Conservation (phyloP, 106 monocot genomes). For the Chionographis japonica region DNA sequence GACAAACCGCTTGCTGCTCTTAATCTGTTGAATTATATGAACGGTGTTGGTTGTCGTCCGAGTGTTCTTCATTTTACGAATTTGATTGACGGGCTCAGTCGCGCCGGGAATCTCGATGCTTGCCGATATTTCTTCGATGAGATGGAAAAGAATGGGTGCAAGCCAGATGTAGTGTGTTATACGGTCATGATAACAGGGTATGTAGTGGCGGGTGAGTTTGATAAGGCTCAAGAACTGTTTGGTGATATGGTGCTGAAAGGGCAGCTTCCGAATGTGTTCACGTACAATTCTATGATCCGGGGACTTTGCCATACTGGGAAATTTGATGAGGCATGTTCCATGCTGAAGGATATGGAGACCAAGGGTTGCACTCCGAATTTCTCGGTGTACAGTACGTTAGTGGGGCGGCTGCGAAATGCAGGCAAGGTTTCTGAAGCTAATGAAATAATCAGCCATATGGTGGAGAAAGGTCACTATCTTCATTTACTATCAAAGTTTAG, state of each 20-base stretch:
- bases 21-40: constrained; percentile 82
- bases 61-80: constrained; percentile 85
- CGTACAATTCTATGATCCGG: constrained; percentile 88
- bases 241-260: constrained; percentile 65
- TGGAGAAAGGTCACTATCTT: no score
- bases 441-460: no score
- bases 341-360: constrained; percentile 69
- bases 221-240: constrained; percentile 58
- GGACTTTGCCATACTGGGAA: constrained; percentile 64
- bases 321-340: constrained; percentile 66
- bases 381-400: no score
- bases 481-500: no score
- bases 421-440: no score
- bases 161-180: constrained; percentile 91
- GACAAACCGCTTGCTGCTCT: constrained; percentile 86
- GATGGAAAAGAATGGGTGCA: constrained; percentile 67
- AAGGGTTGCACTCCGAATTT: constrained; percentile 82
- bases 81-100: constrained; percentile 83
- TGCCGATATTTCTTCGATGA: constrained; percentile 88
- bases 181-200: constrained; percentile 85
- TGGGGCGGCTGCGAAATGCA: no score
- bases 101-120: constrained; percentile 77
- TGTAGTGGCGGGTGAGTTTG: constrained; percentile 55
- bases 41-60: constrained; percentile 51
- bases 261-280: constrained; percentile 82